Evolutionary conservation across 495 filamentous ascomycete species (phyloP), one percentile per base, ranked within the genome.

Genomic region (Cercophora newfieldiana): DNA sequence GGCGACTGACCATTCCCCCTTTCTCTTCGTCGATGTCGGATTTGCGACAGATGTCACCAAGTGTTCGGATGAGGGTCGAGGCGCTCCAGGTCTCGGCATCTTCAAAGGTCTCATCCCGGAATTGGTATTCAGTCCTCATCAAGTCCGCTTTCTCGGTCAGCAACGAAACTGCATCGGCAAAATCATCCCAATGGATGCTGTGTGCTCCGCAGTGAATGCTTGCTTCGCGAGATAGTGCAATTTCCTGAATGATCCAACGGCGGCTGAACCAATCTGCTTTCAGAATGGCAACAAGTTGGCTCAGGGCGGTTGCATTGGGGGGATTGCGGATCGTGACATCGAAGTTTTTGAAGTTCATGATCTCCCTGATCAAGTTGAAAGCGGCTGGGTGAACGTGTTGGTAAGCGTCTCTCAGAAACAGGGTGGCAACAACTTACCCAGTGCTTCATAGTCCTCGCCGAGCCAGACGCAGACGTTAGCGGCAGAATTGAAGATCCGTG

Each of bases 221-320:
- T 19, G 77, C 75, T 1, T 62, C 60, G 22, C 68, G 66, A 1
- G 78, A 70, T 28, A 80, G 59, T 3, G 78, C 75, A 18, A 80
- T 69, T 49, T 81, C 79, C 61, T 81, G 77, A 6, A 79, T 69
- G 21, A 76, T 71, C 76, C 76, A 78, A 1, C 70, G 63, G 4
- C 76, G 66, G 48, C 70, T 72, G 51, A 77, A 78, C 75, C 75
- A 77, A 25, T 44, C 30, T 12, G 12, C 12, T 33, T 12, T 4
- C 30, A 33, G 30, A 33, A 4, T 12, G 4, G 4, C 30, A 12
- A 5, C 30, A 33, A 33, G 30, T 33, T 33, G 30, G 5, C 30
- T 5, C 12, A 12, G 5, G 5, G 12, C 30, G 4, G 30, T 33
- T 33, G 5, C 30, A 4, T 5, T 12, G 12, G 30, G 30, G 30